Evolutionary conservation across 2,329 filamentous ascomycete genomes (phyloP).

Genomic region (Penicillium sp.): DNA sequence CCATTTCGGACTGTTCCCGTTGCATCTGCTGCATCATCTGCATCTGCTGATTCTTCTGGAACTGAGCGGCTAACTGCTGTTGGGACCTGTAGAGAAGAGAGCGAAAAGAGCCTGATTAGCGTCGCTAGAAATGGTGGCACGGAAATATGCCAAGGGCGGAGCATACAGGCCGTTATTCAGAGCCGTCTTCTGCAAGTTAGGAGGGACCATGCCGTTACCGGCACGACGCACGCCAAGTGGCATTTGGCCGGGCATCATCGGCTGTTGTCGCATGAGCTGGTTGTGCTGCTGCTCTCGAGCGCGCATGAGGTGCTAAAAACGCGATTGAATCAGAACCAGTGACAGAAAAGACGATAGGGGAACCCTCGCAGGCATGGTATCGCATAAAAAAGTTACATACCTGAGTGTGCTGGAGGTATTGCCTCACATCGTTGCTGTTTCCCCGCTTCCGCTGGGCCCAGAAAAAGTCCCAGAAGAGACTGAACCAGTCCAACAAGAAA

Average conservation of each 20-base stretch:
- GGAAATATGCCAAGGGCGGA: conserved; percentile 5
- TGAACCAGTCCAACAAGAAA: conserved; percentile 98
- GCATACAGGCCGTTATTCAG: conserved; percentile 65
- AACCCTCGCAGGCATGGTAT: background rate
- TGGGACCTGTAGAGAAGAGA: conserved; percentile 50
- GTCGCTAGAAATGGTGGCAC: conserved; percentile 7
- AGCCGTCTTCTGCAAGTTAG: conserved; percentile 67
- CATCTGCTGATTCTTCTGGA: conserved; percentile 59
- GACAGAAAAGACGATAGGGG: background rate
- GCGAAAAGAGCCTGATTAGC: conserved; percentile 22
- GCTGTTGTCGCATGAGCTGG: conserved; percentile 73
- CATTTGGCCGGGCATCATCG: conserved; percentile 58
- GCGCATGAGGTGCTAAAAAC: conserved; percentile 60
- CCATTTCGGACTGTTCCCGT: conserved; percentile 82
- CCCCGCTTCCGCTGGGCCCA: conserved; percentile 75
- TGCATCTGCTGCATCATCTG: conserved; percentile 80
- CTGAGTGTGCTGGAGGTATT: conserved; percentile 82
- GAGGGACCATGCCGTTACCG: conserved; percentile 37
- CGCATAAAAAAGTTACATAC: conserved; percentile 49
- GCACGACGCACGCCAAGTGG: conserved; percentile 61
- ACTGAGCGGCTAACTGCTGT: conserved; percentile 66
- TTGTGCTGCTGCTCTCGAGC: conserved; percentile 75
- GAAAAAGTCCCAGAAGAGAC: conserved; percentile 95
- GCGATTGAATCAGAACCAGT: conserved; percentile 24
- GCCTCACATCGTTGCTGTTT: conserved; percentile 63